A percentile compares a stretch with the other conserved stretches of the same genome.
Conservation (phyloP, 2,329 filamentous ascomycete species). For the Phaeosphaeriaceae sp. region DNA sequence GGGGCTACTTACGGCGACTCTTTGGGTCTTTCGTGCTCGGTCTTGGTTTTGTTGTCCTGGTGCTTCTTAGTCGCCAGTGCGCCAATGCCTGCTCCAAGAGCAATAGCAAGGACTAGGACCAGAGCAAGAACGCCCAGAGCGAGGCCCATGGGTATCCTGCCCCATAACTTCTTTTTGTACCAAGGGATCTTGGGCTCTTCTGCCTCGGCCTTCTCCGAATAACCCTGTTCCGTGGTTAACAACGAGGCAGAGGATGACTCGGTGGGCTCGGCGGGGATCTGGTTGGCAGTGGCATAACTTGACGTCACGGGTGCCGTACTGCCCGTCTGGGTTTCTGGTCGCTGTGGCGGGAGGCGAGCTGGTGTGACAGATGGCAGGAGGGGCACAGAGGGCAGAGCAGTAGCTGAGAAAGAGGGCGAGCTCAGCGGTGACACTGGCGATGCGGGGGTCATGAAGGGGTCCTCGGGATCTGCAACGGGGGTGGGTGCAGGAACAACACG, state of each 20-base stretch:
- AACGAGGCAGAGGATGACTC: slow-evolving; percentile 39
- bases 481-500: slow-evolving; percentile 31
- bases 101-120: slow-evolving; percentile 54
- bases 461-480: slow-evolving; percentile 27
- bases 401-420: slow-evolving; percentile 24
- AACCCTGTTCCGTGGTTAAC: slow-evolving; percentile 26
- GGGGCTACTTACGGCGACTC: slow-evolving; percentile 40
- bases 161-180: slow-evolving; percentile 55
- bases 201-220: slow-evolving; percentile 39
- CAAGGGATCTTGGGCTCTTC: slow-evolving; percentile 34
- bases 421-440: slow-evolving; percentile 31
- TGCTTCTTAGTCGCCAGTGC: slow-evolving; percentile 57
- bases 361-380: slow-evolving; percentile 32
- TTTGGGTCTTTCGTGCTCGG: slow-evolving; percentile 19
- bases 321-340: slow-evolving; percentile 42
- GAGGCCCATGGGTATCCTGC: slow-evolving; percentile 60
- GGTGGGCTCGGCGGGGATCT: slow-evolving; percentile 32
- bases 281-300: slow-evolving; percentile 7
- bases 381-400: slow-evolving; percentile 27
- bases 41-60: slow-evolving; percentile 19
- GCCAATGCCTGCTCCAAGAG: slow-evolving; percentile 62
- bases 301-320: slow-evolving; percentile 25
- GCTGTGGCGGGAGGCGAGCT: slow-evolving; percentile 37
- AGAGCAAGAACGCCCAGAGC: slow-evolving; percentile 55
- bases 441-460: slow-evolving; percentile 33